Conservation (phyloP, 1,284 basidiomycete species). For the Fomitopsis palustris region DNA sequence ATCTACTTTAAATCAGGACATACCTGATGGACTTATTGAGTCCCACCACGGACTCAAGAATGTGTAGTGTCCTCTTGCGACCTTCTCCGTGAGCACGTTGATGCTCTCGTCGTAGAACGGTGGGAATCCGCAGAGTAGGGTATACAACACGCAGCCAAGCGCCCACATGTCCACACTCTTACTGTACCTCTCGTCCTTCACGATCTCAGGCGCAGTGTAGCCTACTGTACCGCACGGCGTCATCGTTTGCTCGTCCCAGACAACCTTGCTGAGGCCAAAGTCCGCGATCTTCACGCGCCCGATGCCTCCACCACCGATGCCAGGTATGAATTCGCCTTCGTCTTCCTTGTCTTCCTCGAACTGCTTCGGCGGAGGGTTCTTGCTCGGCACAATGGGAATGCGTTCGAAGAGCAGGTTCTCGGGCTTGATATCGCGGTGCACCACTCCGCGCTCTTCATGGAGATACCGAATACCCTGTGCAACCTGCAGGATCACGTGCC, state of each 20-base stretch:
- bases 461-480: constrained; percentile 94
- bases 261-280: constrained; percentile 96
- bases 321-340: constrained; percentile 92
- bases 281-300: constrained; percentile 99
- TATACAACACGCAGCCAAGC: constrained; percentile 97
- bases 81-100: constrained; percentile 97
- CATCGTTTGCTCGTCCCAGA: constrained; percentile 99
- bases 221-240: constrained; percentile 99
- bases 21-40: constrained; percentile 82
- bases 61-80: constrained; percentile 96
- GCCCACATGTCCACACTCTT: constrained; percentile 99
- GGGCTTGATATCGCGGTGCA: constrained; percentile 99
- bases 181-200: constrained; percentile 98
- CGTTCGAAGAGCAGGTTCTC: constrained; percentile 96
- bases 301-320: constrained; percentile 94
- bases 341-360: constrained; percentile 99
- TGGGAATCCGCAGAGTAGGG: constrained; percentile 96
- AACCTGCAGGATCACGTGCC: constrained; percentile 97
- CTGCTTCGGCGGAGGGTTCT: constrained; percentile 71
- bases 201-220: constrained; percentile 99
- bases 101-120: constrained; percentile 99
- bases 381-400: constrained; percentile 91
- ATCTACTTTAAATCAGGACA: constrained; percentile 17
- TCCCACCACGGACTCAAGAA: constrained; percentile 99
- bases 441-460: constrained; percentile 97